Evolutionary conservation across 2,329 filamentous ascomycete species (phyloP).

Genomic region (Ophiocordyceps camponoti-rufipedis): DNA sequence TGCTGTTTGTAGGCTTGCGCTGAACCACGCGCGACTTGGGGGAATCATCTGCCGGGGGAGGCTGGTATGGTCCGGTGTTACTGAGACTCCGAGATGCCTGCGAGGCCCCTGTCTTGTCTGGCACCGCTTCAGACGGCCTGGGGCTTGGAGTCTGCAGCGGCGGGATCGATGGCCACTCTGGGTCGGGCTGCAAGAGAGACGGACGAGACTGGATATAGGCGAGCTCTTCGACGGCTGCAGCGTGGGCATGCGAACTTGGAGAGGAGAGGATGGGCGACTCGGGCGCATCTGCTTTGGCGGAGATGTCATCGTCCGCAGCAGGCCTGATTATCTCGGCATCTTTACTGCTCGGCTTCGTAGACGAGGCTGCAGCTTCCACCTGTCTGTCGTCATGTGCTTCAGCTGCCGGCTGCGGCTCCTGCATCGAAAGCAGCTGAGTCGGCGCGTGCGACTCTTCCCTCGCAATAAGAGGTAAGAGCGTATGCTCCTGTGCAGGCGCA

Average conservation of each 20-base stretch:
- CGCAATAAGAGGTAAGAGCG: background rate
- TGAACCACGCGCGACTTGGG: slow-evolving; percentile 18
- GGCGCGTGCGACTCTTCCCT: background rate
- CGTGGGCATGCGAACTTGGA: background rate
- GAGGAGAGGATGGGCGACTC: background rate
- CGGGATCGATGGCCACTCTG: slow-evolving; percentile 7
- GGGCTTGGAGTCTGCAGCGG: slow-evolving; percentile 17
- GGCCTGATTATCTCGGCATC: background rate
- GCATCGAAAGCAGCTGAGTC: background rate
- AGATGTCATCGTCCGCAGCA: background rate
- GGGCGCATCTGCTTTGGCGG: background rate
- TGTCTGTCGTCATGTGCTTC: background rate
- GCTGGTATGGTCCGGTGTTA: background rate
- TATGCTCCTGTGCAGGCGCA: no score
- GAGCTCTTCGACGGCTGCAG: background rate
- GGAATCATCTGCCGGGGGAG: slow-evolving; percentile 13
- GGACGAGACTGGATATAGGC: background rate
- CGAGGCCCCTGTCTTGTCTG: background rate
- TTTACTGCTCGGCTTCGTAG: background rate
- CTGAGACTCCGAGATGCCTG: background rate
- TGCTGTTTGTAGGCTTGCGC: slow-evolving; percentile 27
- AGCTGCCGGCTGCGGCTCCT: background rate
- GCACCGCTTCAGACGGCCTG: slow-evolving; percentile 1
- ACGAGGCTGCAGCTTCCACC: background rate
- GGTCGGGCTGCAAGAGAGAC: background rate